Percentiles rank a stretch among this genome's conserved stretches.
Evolutionary conservation across 2,329 filamentous ascomycete genomes (phyloP).

Genomic region (Neonectria magnoliae): DNA sequence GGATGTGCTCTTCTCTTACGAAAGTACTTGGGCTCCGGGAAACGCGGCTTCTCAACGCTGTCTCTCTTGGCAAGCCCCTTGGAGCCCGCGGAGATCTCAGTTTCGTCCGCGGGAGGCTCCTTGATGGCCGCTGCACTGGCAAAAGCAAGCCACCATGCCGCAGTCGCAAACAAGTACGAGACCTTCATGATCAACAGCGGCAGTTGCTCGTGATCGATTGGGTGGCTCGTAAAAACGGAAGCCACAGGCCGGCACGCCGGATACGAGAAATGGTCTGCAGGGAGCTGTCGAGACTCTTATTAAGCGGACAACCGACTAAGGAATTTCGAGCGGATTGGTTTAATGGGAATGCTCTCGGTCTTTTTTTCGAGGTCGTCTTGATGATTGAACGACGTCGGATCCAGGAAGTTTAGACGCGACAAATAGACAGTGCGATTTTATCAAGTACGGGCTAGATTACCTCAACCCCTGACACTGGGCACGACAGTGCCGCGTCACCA

Average conservation of each 20-base stretch:
- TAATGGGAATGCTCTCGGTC: background rate
- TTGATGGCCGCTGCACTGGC: slow-evolving; percentile 22
- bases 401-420: background rate
- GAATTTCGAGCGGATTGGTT: background rate
- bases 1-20: slow-evolving; percentile 26
- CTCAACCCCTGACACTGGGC: slow-evolving; percentile 20
- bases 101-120: background rate
- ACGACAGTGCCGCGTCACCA: slow-evolving; percentile 25
- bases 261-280: background rate
- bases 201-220: background rate
- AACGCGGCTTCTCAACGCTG: slow-evolving; percentile 20
- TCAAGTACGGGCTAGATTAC: slow-evolving; percentile 4
- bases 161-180: background rate
- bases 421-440: slow-evolving; percentile 8
- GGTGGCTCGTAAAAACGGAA: background rate
- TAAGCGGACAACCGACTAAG: background rate
- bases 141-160: slow-evolving; percentile 14
- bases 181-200: slow-evolving; percentile 11
- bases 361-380: slow-evolving; percentile 6
- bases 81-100: background rate
- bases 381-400: background rate
- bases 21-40: slow-evolving; percentile 33
- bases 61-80: slow-evolving; percentile 17
- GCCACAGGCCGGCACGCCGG: background rate
- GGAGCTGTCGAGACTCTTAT: background rate